Conservation (phyloP, 2,329 filamentous ascomycete species). For the Colletotrichum sp. region DNA sequence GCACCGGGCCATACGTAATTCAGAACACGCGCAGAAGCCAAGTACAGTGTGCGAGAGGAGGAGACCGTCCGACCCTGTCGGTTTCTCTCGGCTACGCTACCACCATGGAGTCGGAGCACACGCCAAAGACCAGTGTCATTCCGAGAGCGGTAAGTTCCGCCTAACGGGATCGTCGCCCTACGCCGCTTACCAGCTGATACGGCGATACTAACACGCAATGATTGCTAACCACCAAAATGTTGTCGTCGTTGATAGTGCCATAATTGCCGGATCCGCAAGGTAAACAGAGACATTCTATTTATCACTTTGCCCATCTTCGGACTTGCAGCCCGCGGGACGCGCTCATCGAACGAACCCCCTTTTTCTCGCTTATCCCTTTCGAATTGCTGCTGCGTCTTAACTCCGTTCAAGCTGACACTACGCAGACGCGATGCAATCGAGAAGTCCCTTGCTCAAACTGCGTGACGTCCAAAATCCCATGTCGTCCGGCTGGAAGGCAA, state of each 20-base stretch:
- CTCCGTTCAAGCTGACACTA: background rate
- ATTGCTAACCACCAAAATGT: background rate
- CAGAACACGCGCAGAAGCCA: background rate
- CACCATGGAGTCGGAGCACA: background rate
- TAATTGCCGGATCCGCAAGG: slow-evolving; percentile 12
- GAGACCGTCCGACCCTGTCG: background rate
- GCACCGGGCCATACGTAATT: background rate
- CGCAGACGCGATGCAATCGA: slow-evolving; percentile 23
- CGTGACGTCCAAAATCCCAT: slow-evolving; percentile 23
- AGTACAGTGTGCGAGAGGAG: background rate
- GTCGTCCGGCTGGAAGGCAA: slow-evolving; percentile 16
- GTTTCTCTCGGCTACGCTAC: background rate
- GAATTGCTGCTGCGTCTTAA: background rate
- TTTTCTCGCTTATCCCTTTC: background rate
- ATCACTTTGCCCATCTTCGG: background rate
- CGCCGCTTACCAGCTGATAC: background rate
- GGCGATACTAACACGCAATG: background rate
- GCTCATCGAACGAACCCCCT: background rate
- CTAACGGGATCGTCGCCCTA: background rate
- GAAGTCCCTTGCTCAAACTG: slow-evolving; percentile 25
- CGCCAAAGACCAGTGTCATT: slow-evolving; percentile 3
- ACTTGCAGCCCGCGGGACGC: background rate
- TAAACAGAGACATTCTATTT: background rate
- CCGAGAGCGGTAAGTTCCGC: slow-evolving; percentile 8
- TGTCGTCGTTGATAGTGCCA: background rate